Base-by-base conservation (phyloP, 495 filamentous ascomycete species). In the Penicillium paradoxum region DNA sequence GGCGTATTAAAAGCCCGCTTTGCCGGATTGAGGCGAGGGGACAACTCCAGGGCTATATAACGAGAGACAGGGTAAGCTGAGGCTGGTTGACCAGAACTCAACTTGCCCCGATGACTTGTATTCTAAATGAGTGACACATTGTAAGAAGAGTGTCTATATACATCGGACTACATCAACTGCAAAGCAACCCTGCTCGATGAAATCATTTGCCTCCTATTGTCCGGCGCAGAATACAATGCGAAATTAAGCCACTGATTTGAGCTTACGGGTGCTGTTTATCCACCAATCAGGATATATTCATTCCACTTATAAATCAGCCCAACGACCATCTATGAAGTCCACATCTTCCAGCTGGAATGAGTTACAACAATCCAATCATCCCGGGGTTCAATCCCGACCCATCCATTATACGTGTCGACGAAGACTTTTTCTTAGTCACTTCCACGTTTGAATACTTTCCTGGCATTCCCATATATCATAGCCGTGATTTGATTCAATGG, bases 361-460 rank as follows among this genome's bases (percentile, higher is more conserved):
- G 42, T 36, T 67, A 58, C 21, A 46, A 25, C 15, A 72, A 73
- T 45, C 63, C 71, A 4, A 69, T 74, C 15, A 67, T 74, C 22
- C 64, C 67, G 0, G 73, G 72, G 17, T 75, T 72, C 51, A 74
- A 74, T 33, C 73, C 70, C 1, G 71, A 75, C 37, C 71, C 73
- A 3, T 73, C 71, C 9, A 69, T 76, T 18, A 43, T 72, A 36
- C 61, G 73, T 4, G 72, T 75, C 14, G 51, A 53, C 18, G 19
- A 48, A 11, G 67, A 72, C 45, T 80, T 67, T 50, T 79, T 72
- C 54, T 55, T 78, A 11, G 67, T 70, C 10, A 78, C 70, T 1
- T 79, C 76, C 6, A 69, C 66, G 3, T 79, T 79, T 45, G 73
- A 79, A 54, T 76, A 68, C 46, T 76, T 79, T 50, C 74, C 72